Conservation (phyloP, 2,329 filamentous ascomycete genomes). For the Sarocladium kiliense region DNA sequence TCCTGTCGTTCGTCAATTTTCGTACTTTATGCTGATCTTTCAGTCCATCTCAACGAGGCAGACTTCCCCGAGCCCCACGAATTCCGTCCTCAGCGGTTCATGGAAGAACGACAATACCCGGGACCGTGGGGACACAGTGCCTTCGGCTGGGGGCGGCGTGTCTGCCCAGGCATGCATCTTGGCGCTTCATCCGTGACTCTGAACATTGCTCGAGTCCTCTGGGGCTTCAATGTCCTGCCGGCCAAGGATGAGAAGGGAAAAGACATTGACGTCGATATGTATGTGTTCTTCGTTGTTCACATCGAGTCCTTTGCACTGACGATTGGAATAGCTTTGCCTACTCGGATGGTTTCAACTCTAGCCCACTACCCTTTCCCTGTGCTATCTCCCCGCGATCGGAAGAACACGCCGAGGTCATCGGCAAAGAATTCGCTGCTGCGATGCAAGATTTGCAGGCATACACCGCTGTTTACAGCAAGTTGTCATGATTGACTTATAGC, state of each 20-base stretch:
- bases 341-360: constrained; percentile 37
- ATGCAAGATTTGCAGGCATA: constrained; percentile 22
- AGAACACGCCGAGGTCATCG: constrained; percentile 24
- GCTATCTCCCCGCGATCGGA: constrained; percentile 30
- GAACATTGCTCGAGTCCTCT: constrained; percentile 43
- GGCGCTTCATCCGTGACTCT: constrained; percentile 44
- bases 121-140: constrained; percentile 31
- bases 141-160: constrained; percentile 35
- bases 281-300: too few relatives aligned
- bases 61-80: constrained; percentile 35
- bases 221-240: constrained; percentile 42
- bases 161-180: constrained; percentile 42
- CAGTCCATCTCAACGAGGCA: constrained; percentile 34
- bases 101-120: constrained; percentile 28
- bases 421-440: constrained; percentile 23
- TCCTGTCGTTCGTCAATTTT: background rate
- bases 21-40: background rate
- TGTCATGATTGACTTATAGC: constrained; percentile 15
- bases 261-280: constrained; percentile 34
- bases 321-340: constrained; percentile 29
- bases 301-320: too few relatives aligned
- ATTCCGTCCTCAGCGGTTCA: constrained; percentile 32
- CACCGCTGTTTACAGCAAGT: constrained; percentile 15
- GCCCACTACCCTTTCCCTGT: constrained; percentile 34
- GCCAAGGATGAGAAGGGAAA: constrained; percentile 23